These are phyloP conservation scores for Fraxinus xanthoxyloides DNA, from an alignment of 305 asterid species.

Conservation along the genomic window DNA sequence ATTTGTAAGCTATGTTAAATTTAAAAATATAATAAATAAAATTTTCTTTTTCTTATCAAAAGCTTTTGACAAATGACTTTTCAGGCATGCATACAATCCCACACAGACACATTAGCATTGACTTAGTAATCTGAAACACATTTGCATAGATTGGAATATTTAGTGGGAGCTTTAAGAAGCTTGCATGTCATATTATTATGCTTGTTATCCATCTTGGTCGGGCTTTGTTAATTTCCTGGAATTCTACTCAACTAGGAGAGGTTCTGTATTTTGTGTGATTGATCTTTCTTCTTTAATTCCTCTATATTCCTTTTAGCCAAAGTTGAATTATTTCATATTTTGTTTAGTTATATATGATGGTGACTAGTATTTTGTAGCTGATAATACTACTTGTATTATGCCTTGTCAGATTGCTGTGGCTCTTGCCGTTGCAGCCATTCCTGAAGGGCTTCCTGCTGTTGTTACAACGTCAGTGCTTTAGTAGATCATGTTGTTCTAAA, in stretches of 20 bases:
- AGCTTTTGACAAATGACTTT: background rate
- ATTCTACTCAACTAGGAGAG: background rate
- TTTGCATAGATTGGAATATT: background rate
- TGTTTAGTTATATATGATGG: constrained; percentile 18
- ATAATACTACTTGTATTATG: constrained; percentile 17
- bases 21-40: background rate
- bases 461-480: constrained; percentile 82
- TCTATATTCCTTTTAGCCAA: background rate
- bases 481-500: constrained; percentile 19
- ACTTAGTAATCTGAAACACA: background rate
- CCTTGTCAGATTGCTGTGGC: constrained; percentile 94
- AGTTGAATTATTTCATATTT: constrained; percentile 6
- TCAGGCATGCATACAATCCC: background rate
- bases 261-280: background rate
- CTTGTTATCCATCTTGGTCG: background rate
- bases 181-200: background rate
- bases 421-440: constrained; percentile 99
- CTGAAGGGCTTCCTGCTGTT: constrained; percentile 99
- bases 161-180: background rate
- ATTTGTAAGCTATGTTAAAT: background rate
- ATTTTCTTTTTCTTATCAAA: background rate
- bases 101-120: background rate
- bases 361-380: constrained; percentile 18
- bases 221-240: background rate
- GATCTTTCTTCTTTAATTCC: constrained; percentile 11